Conservation (phyloP, 1,284 basidiomycete genomes). For the Cryptococcus floricola region DNA sequence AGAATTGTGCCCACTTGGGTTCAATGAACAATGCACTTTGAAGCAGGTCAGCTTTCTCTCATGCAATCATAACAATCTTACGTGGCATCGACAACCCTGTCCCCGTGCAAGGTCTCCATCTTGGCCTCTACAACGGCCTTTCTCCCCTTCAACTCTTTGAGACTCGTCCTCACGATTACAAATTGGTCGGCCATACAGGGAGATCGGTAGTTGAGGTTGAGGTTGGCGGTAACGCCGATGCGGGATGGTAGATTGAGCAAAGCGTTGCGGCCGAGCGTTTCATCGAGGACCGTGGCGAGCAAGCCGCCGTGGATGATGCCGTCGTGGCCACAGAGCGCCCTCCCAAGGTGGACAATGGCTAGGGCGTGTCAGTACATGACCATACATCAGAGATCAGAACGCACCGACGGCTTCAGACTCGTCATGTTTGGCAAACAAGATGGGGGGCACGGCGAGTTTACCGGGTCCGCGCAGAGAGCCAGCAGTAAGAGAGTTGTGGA, state of each 20-base stretch:
- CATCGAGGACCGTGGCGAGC: constrained; percentile 84
- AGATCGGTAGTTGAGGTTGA: constrained; percentile 70
- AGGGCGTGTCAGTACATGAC: background rate
- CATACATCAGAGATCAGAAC: constrained; percentile 7
- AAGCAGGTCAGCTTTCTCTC: background rate
- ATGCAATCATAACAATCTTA: constrained; percentile 44
- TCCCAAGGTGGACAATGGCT: constrained; percentile 74
- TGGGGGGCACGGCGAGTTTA: constrained; percentile 69
- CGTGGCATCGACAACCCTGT: constrained; percentile 74
- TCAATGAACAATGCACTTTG: constrained; percentile 72
- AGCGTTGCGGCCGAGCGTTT: constrained; percentile 75
- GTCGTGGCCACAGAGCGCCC: constrained; percentile 81
- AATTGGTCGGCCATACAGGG: constrained; percentile 80
- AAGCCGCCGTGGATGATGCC: constrained; percentile 92
- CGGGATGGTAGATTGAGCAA: constrained; percentile 77
- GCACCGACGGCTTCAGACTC: constrained; percentile 61
- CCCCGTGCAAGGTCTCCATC: constrained; percentile 74
- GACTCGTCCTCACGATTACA: constrained; percentile 55
- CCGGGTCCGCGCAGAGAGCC: constrained; percentile 81
- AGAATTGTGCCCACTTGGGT: constrained; percentile 72
- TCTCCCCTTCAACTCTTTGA: constrained; percentile 59
- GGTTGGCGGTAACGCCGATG: constrained; percentile 86
- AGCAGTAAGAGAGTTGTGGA: constrained; percentile 71
- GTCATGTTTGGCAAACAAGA: constrained; percentile 70
- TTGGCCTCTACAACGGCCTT: constrained; percentile 61